These are phyloP conservation scores for Musa acuminata DNA, from an alignment of 176 grass and related monocot genomes.

Conservation along the genomic window DNA sequence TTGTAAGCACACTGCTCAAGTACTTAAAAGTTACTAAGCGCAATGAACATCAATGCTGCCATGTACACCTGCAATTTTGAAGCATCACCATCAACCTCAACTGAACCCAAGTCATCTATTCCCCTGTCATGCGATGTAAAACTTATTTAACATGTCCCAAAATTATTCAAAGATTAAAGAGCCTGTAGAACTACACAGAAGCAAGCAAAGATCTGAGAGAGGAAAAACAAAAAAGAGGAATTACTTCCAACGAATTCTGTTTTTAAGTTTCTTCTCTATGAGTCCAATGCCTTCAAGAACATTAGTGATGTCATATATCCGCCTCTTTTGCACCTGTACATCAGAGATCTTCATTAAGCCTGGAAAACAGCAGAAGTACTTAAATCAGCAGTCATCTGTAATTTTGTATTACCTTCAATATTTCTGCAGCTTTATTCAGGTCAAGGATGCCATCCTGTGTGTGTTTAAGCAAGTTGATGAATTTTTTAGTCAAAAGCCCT, in stretches of 20 bases:
- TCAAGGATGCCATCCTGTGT: slow-evolving; percentile 75
- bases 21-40: not conserved
- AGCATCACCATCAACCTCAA: slow-evolving; percentile 35
- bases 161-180: not conserved
- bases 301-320: slow-evolving; percentile 99
- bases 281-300: slow-evolving; percentile 85
- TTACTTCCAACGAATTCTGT: slow-evolving; percentile 84
- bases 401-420: slow-evolving; percentile 33
- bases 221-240: slow-evolving; percentile 3
- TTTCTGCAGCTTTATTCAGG: slow-evolving; percentile 71
- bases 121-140: slow-evolving; percentile 29
- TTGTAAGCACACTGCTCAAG: not conserved
- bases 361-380: not conserved
- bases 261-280: slow-evolving; percentile 92
- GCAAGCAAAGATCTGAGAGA: slow-evolving; percentile 14
- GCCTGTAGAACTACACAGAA: slow-evolving; percentile 19
- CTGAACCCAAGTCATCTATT: slow-evolving; percentile 39
- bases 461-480: slow-evolving; percentile 69
- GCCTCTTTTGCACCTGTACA: slow-evolving; percentile 70
- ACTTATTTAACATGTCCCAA: not conserved
- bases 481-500: slow-evolving; percentile 79
- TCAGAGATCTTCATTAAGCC: slow-evolving; percentile 15
- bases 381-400: slow-evolving; percentile 11
- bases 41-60: slow-evolving; percentile 1
- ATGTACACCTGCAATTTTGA: slow-evolving; percentile 56